phyloP scores from a whole-genome alignment of 805 yeast genomes.

The Kodamaea nitidulidarum region DNA sequence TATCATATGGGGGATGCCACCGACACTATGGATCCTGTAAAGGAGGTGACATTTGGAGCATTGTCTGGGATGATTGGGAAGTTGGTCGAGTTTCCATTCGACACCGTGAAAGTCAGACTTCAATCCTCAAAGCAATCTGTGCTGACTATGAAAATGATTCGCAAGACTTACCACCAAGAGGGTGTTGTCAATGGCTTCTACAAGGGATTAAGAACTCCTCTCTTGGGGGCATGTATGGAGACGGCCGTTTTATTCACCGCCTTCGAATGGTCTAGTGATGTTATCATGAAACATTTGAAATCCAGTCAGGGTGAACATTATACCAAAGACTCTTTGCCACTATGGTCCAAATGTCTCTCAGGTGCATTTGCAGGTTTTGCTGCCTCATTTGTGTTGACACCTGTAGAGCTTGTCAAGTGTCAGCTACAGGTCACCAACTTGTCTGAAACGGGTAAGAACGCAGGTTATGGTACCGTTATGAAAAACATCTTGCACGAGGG shows the following conservation, averaged over 20 bases:
- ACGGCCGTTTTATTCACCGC: slow-evolving; percentile 74
- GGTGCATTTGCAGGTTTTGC: slow-evolving; percentile 83
- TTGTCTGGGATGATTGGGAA: slow-evolving; percentile 81
- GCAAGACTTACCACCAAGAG: slow-evolving; percentile 57
- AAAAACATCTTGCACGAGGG: slow-evolving; percentile 35
- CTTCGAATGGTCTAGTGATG: slow-evolving; percentile 40
- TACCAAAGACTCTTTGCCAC: slow-evolving; percentile 27
- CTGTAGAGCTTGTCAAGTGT: slow-evolving; percentile 89
- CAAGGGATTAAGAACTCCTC: slow-evolving; percentile 74
- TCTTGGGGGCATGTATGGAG: slow-evolving; percentile 88
- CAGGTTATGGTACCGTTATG: slow-evolving; percentile 29
- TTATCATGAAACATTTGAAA: slow-evolving; percentile 28
- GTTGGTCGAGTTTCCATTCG: slow-evolving; percentile 85
- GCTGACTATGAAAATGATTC: slow-evolving; percentile 65
- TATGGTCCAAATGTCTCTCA: slow-evolving; percentile 49
- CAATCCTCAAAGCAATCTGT: slow-evolving; percentile 49
- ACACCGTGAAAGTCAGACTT: slow-evolving; percentile 83
- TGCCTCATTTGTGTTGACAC: slow-evolving; percentile 82
- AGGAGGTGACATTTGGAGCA: slow-evolving; percentile 48
- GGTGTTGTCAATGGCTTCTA: slow-evolving; percentile 74
- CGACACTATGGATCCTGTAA: slow-evolving; percentile 16
- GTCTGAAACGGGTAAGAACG: slow-evolving; percentile 19
- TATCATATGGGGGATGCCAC: not conserved
- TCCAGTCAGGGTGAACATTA: slow-evolving; percentile 4
- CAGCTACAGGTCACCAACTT: slow-evolving; percentile 65